Evolutionary conservation across 306 rosid species (phyloP).

Genomic region (Vigna trinervia): DNA sequence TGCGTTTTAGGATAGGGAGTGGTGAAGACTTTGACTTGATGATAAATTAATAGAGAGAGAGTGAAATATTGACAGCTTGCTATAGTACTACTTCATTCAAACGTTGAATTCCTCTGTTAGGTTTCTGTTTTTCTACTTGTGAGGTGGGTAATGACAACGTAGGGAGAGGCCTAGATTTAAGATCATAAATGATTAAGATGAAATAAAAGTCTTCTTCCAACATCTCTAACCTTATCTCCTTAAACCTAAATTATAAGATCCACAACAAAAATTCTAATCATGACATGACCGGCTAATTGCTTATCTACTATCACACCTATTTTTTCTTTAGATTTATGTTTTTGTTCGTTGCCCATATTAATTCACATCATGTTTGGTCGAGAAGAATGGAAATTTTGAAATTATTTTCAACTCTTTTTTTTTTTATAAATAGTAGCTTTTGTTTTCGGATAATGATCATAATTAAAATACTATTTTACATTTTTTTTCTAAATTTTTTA

Average conservation of each 20-base stretch:
- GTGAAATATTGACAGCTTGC: background rate
- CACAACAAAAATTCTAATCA: background rate
- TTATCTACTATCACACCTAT: background rate
- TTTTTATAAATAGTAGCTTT: too few species aligned
- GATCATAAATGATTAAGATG: background rate
- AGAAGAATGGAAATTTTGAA: too few species aligned
- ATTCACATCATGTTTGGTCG: too few species aligned
- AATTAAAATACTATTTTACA: too few species aligned
- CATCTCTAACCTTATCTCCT: conserved; percentile 22
- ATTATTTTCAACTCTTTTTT: too few species aligned
- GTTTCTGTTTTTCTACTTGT: background rate
- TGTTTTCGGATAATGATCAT: too few species aligned
- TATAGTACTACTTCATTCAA: background rate
- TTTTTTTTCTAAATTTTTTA: too few species aligned
- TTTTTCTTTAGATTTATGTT: too few species aligned
- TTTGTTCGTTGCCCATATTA: too few species aligned
- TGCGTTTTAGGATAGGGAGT: conserved; percentile 22
- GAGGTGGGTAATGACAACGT: background rate
- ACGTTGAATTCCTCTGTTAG: background rate
- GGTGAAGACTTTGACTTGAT: conserved; percentile 13
- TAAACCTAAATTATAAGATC: background rate
- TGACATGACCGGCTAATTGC: background rate
- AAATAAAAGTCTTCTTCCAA: background rate
- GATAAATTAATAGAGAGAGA: background rate
- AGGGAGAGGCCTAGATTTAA: background rate